Conservation (phyloP, 176 grass and related monocot genomes). For the Lolium rigidum region DNA sequence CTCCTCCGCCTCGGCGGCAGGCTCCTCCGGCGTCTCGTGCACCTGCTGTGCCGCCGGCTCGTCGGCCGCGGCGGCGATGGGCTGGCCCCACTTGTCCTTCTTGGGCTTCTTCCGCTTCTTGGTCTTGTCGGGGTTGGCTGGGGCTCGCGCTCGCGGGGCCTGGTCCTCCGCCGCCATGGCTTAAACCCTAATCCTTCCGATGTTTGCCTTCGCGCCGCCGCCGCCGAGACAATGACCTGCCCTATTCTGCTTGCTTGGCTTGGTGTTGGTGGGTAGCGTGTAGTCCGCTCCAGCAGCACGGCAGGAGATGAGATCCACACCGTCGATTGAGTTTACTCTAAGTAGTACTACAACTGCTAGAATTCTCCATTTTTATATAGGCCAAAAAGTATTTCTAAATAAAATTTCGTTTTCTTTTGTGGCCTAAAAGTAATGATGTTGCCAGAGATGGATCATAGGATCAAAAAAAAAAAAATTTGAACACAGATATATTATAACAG, state of each 20-base stretch:
- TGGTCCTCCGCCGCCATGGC: slow-evolving; percentile 60
- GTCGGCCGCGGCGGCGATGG: slow-evolving; percentile 37
- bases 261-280: too few species aligned
- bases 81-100: slow-evolving; percentile 92
- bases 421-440: too few species aligned
- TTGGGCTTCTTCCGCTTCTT: slow-evolving; percentile 79
- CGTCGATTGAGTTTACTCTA: too few species aligned
- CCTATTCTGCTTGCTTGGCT: background rate
- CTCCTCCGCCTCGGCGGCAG: background rate
- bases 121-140: slow-evolving; percentile 37
- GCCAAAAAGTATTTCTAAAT: too few species aligned
- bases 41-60: slow-evolving; percentile 33
- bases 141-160: slow-evolving; percentile 24
- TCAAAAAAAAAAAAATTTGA: too few species aligned
- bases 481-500: too few species aligned
- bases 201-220: slow-evolving; percentile 6
- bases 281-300: background rate
- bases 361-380: background rate
- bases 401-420: too few species aligned
- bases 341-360: too few species aligned
- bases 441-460: too few species aligned
- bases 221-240: background rate
- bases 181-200: slow-evolving; percentile 42
- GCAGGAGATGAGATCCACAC: background rate
- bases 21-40: slow-evolving; percentile 32